Evolutionary conservation across 73 alveolate species (phyloP).

Genomic region (Paramecium primaurelia): DNA sequence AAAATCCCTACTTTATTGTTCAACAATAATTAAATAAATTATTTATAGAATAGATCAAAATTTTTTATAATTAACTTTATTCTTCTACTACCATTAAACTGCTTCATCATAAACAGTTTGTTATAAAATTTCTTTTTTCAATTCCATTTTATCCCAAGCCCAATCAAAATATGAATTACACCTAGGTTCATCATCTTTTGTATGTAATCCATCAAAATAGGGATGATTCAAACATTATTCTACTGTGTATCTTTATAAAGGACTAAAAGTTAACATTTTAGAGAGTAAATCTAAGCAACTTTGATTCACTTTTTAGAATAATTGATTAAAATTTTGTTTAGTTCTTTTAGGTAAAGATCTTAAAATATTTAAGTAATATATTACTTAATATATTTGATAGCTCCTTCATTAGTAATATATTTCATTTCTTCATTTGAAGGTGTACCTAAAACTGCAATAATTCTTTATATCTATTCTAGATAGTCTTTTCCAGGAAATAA

Average conservation of each 20-base stretch:
- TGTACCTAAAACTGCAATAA: conserved; percentile 83
- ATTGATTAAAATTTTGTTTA: conserved; percentile 79
- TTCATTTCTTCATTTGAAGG: conserved; percentile 86
- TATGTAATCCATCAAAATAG: conserved; percentile 86
- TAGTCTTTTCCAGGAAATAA: conserved; percentile 92
- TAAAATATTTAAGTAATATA: conserved; percentile 25
- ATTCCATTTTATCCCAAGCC: conserved; percentile 88
- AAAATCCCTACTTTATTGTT: not conserved
- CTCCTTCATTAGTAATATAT: conserved; percentile 84
- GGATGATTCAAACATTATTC: conserved; percentile 89
- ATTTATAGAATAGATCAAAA: not conserved
- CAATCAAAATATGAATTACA: conserved; percentile 79
- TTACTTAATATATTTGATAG: conserved; percentile 78
- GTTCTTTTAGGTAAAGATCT: conserved; percentile 76
- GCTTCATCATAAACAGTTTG: conserved; percentile 80
- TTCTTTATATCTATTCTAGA: conserved; percentile 85
- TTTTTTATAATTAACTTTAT: not conserved
- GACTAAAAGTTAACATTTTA: conserved; percentile 89
- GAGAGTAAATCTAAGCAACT: conserved; percentile 86
- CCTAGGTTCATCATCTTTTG: conserved; percentile 83
- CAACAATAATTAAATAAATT: not conserved
- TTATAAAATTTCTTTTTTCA: conserved; percentile 77
- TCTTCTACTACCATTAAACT: conserved; percentile 2
- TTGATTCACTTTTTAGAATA: conserved; percentile 78
- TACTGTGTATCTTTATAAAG: conserved; percentile 78